These are phyloP conservation scores for Brettanomyces custersianus DNA, from an alignment of 805 yeast species.

Conservation along the genomic window DNA sequence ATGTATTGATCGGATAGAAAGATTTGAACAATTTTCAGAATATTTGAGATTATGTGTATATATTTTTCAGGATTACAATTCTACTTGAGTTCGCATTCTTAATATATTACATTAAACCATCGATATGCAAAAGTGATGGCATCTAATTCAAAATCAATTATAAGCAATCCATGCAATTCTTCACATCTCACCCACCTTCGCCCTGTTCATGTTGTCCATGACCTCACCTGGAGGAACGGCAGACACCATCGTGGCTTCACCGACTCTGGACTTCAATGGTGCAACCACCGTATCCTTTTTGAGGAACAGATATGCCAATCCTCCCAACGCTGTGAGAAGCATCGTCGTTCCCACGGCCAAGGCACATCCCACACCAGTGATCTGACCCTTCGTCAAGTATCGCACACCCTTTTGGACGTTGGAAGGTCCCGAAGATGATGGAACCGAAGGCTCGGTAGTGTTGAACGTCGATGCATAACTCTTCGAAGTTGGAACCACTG, in stretches of 20 bases:
- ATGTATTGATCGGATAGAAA: no score
- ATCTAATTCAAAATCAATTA: no score
- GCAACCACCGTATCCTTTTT: conserved; percentile 31
- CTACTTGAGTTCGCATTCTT: no score
- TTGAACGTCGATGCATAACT: conserved; percentile 4
- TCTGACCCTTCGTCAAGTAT: conserved; percentile 45
- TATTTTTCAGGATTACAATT: no score
- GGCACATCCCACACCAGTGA: conserved; percentile 62
- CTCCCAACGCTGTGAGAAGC: conserved; percentile 31
- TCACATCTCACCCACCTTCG: conserved; percentile 6
- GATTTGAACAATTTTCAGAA: no score
- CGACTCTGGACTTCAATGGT: conserved; percentile 45
- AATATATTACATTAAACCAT: no score
- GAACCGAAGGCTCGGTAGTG: conserved; percentile 6
- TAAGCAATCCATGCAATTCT: no score
- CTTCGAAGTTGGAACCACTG: conserved; percentile 17
- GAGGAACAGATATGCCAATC: conserved; percentile 26
- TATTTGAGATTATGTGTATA: no score
- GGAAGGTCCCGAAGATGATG: conserved; percentile 6
- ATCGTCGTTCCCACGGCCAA: conserved; percentile 47
- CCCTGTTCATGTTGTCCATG: conserved; percentile 17
- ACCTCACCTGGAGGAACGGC: conserved; percentile 54
- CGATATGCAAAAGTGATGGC: no score
- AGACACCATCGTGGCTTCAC: conserved; percentile 51
- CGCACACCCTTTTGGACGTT: conserved; percentile 1